Evolutionary conservation across 345 rosid species (phyloP).

Genomic region (Euclidium syriacum): DNA sequence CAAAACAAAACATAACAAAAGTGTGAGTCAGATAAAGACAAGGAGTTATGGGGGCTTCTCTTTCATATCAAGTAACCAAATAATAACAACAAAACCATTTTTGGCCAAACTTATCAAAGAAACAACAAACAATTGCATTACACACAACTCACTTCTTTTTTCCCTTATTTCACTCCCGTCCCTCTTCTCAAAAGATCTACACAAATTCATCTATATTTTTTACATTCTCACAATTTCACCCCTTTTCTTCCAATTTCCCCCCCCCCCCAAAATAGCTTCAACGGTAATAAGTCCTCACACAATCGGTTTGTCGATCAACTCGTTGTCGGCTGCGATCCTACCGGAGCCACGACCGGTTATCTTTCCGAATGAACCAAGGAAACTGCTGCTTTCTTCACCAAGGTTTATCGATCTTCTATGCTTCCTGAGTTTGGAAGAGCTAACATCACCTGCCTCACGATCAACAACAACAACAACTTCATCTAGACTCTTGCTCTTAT

Average conservation of each 20-base stretch:
- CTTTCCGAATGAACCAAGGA: constrained; percentile 66
- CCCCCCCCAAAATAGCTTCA: not conserved
- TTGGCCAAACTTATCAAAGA: constrained; percentile 30
- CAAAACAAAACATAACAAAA: not conserved
- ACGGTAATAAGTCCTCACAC: not conserved
- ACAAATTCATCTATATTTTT: constrained; percentile 25
- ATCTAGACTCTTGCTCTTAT: constrained; percentile 36
- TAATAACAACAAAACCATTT: constrained; percentile 20
- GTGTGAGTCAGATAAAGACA: not conserved
- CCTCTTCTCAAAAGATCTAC: constrained; percentile 16
- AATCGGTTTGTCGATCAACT: constrained; percentile 55
- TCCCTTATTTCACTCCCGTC: constrained; percentile 23
- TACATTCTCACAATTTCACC: constrained; percentile 27
- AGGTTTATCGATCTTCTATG: constrained; percentile 61
- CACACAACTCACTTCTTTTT: constrained; percentile 8
- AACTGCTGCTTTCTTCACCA: constrained; percentile 92
- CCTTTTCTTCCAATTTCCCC: not conserved
- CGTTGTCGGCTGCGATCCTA: constrained; percentile 56
- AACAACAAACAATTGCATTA: constrained; percentile 19
- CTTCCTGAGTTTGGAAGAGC: constrained; percentile 63
- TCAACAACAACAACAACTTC: constrained; percentile 44
- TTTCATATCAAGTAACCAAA: constrained; percentile 17
- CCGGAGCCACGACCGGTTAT: constrained; percentile 73
- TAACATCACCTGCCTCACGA: constrained; percentile 41
- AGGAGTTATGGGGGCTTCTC: not conserved